A percentile compares a stretch with the other conserved stretches of the same genome.
Conservation (phyloP, 306 rosid species). For the Cicer pinnatifidum region DNA sequence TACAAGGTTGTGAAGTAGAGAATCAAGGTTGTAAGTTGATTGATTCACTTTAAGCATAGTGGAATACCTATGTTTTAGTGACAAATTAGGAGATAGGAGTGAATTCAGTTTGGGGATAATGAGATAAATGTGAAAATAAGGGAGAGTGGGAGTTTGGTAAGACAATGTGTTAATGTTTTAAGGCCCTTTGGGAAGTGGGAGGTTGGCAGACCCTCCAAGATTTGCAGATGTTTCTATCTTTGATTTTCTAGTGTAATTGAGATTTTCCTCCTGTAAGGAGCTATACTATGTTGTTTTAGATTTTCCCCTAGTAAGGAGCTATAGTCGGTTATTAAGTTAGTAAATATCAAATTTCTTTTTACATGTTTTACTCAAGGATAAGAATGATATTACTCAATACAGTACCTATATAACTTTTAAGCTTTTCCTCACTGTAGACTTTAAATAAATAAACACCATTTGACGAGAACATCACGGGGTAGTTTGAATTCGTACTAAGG, state of each 20-base stretch:
- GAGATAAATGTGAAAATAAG: neutral
- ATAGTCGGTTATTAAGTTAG: neutral
- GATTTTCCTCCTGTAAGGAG: neutral
- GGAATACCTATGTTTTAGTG: neutral
- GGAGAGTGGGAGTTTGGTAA: constrained; percentile 20
- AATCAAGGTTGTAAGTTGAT: neutral
- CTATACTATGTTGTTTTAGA: neutral
- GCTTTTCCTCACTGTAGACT: constrained; percentile 28
- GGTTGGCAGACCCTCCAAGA: constrained; percentile 16
- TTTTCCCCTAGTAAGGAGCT: neutral
- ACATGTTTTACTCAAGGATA: neutral
- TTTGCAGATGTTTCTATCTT: constrained; percentile 13
- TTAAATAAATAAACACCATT: neutral
- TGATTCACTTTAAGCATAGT: constrained; percentile 9
- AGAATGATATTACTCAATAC: neutral
- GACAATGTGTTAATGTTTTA: neutral
- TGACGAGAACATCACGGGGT: neutral
- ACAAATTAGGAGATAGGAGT: neutral
- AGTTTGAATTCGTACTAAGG: neutral
- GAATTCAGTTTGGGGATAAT: neutral
- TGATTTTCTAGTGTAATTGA: constrained; percentile 10
- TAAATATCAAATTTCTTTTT: constrained; percentile 4
- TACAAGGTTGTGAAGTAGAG: constrained; percentile 22
- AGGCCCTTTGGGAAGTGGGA: neutral
- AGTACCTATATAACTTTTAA: neutral